Base-by-base conservation (phyloP, 2,329 filamentous ascomycete species). In the Penicillium sp. region DNA sequence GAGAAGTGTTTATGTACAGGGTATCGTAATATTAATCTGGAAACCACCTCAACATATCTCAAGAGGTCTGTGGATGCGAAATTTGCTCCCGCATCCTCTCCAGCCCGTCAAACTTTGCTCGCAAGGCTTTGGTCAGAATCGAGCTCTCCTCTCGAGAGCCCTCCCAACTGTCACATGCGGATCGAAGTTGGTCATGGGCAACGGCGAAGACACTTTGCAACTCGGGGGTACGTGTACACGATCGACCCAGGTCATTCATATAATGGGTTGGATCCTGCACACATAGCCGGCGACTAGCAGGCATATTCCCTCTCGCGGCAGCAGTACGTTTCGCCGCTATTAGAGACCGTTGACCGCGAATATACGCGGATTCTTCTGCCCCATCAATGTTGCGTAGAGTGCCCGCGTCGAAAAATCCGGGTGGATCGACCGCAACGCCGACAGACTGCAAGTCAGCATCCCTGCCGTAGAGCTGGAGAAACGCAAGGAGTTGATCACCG, bases 181-280 rank as follows among this genome's bases (percentile, higher is more conserved):
- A 45, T 38, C 62, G 61, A 28, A 81, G 64, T 37, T 65, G 62
- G 24, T 68, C 58, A 64, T 76, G 57, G 24, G 75, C 71, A 42
- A 59, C 51, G 5, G 68, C 65, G 49, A 86, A 79, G 0, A 80
- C 83, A 13, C 59, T 62, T 62, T 83, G 79, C 17, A 88, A 68
- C 60, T 87, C 82, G 61, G 80, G 80, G 63, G 85, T 83, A 15
- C 78, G 78, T 58, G 79, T 75, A 49, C 76, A 79, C 57, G 80
- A 80, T 47, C 76, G 74, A 37, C 86, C 86, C 0, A 88, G 78
- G 68, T 89, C 84, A 70, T 87, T 87, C 68, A 79, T 78, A 22
- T 80, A 79, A 68, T 88, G 81, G 8, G 84, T 83, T 0, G 87
- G 87, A 67, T 89, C 86, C 72, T 87, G 85, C 15, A 89, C 76